Base-by-base conservation (phyloP, 176 grass and related monocot species). In the Oryza officinalis region DNA sequence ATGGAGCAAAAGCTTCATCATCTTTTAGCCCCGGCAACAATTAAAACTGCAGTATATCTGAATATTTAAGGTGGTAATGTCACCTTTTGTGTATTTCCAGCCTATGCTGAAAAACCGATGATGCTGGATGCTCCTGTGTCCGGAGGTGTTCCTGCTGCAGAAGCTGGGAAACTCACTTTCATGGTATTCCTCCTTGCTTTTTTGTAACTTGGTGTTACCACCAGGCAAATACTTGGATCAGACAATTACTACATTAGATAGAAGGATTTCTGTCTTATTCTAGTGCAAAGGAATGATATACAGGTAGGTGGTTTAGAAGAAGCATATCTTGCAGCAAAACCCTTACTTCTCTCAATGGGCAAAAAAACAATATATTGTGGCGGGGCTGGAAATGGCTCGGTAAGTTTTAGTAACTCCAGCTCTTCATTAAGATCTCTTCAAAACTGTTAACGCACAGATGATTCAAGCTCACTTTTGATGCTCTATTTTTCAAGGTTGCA, bases 61-160 rank as follows among this genome's bases (percentile, higher is more conserved):
- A 72, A 67, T 76, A 35, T 78, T 72, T 82, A 32, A 81, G 64
- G 12, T 75, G 22, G 77, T 30, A 8, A 69, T 57, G 26, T 43
- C 69, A 26, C 23, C 46, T 86, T 61, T 67, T 89, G 22, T 85
- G 27, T 69, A 69, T n/a, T 10, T 87, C 77, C 82, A 98, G 93
- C 85, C n/a, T 90, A 88, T 80, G 76, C 80, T 73, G 85, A 92
- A 72, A 92, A 87, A 17, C 93, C 91, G 8, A 76, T 89, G 50
- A 81, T 98, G 87, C 71, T 95, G 73, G 96, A 95, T 90, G 93
- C 93, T 85, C 93, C 93, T 17, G 96, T 98, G 5, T 98, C 96
- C 5, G 96, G 96, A 90, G 96, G 96, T 57, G 96, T 98, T 71
- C 96, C 93, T 77, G 96, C 96, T 6, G 96, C 96, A 87, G 87